Evolutionary conservation across 345 rosid species (phyloP), one percentile per base, ranked within the genome.

Genomic region (Eucalyptus cloeziana): DNA sequence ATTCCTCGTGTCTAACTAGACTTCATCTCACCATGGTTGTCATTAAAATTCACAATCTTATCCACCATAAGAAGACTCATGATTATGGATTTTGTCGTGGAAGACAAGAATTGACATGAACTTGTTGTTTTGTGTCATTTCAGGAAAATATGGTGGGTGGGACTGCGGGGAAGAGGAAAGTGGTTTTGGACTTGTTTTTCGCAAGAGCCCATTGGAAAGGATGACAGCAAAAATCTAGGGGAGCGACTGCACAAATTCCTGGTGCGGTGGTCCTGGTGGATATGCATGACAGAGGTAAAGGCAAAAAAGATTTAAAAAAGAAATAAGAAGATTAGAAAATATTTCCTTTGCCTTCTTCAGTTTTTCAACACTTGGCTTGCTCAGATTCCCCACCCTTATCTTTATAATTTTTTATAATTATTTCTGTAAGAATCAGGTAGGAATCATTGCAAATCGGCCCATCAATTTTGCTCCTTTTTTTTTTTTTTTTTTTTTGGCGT

Each of bases 71-170:
- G 40, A 14, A 64, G 76, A 15, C 76, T 64, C 71, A 13, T n/a
- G 27, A 76, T 21, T 19, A 71, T 2, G 0, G 45, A 19, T 10
- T 10, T 5, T 10, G 13, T 19, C 15, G 47, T 40, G 85, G 0
- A 40, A 21, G 85, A 40, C 30, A 40, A 40, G 47, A 12, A 40
- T 40, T 6, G 85, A 11, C 16, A 10, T 2, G 15, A 22, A 76
- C 47, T 2, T 47, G 27, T 76, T 11, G 47, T 3, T 76, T 40
- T 22, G 85, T 21, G 85, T 76, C 85, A 11, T 76, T 21, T 76
- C 85, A 40, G 21, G 47, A 22, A 37, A 40, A 6, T 6, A 6
- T 3, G 85, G 85, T 40, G 47, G 47, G 85, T 13, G 17, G 37
- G 76, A n/a, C 85, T 7, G 45, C 12, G 30, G 62, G 13, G 85